phyloP scores from a whole-genome alignment of 1,284 basidiomycete genomes.

The Heterobasidion occidentale region DNA sequence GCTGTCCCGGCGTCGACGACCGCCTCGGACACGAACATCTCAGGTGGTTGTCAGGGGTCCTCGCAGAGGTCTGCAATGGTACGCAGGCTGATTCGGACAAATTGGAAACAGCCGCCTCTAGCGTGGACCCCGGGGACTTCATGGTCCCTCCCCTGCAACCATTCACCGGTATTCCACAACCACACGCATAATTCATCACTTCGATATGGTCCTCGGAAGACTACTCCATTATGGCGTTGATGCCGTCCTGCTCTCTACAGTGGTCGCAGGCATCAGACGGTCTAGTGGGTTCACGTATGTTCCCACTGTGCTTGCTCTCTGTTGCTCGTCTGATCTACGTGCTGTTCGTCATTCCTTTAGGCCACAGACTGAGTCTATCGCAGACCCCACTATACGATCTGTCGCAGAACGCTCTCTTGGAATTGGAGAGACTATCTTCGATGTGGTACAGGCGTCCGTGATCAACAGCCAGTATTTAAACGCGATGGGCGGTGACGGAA shows the following conservation, averaged over 20 bases:
- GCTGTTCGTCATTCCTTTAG: slow-evolving; percentile 28
- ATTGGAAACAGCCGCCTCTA: no score
- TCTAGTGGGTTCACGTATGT: slow-evolving; percentile 87
- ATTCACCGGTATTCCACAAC: not conserved
- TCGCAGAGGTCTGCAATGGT: no score
- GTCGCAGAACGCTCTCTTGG: slow-evolving; percentile 79
- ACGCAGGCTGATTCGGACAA: no score
- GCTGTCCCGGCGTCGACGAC: no score
- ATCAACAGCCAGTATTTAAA: slow-evolving; percentile 80
- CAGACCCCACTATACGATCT: slow-evolving; percentile 69
- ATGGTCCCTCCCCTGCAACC: no score
- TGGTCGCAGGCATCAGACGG: slow-evolving; percentile 87
- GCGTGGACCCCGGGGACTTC: no score
- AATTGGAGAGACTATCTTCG: slow-evolving; percentile 86
- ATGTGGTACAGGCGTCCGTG: slow-evolving; percentile 69
- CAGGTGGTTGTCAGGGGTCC: no score
- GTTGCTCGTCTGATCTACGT: not conserved
- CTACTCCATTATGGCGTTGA: slow-evolving; percentile 83
- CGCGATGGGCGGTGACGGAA: slow-evolving; percentile 4
- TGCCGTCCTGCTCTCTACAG: slow-evolving; percentile 80
- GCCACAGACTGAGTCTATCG: slow-evolving; percentile 58
- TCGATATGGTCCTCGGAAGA: slow-evolving; percentile 68
- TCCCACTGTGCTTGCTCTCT: not conserved
- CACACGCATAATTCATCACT: not conserved
- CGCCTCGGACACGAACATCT: no score